Conservation (phyloP, 805 yeast species). For the Myxozyma melibiosi region DNA sequence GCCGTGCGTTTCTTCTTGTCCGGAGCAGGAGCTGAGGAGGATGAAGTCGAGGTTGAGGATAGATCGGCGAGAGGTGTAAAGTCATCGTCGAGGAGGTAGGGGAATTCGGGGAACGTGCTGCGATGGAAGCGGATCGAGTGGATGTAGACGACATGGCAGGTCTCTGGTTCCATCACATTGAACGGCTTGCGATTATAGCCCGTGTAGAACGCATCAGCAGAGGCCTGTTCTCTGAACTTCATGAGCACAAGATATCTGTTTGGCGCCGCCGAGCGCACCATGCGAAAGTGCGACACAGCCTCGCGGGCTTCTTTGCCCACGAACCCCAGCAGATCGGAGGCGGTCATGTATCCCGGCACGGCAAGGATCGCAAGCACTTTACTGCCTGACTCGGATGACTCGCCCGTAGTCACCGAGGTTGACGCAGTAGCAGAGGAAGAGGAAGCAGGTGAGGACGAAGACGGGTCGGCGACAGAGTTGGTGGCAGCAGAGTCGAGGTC, state of each 20-base stretch:
- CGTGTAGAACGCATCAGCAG: conserved; percentile 66
- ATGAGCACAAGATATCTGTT: conserved; percentile 75
- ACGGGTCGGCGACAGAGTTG: conserved; percentile 20
- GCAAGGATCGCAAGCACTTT: conserved; percentile 78
- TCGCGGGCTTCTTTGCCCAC: conserved; percentile 64
- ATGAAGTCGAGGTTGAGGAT: neutral
- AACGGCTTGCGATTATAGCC: conserved; percentile 72
- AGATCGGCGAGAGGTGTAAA: conserved; percentile 50
- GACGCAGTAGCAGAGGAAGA: neutral
- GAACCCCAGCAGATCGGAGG: conserved; percentile 79
- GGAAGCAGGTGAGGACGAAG: neutral
- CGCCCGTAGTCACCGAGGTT: conserved; percentile 4
- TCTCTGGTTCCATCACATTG: conserved; percentile 86
- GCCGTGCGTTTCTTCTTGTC: conserved; percentile 11
- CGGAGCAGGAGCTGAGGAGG: neutral
- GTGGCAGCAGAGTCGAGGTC: conserved; percentile 37
- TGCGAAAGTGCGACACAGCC: conserved; percentile 68
- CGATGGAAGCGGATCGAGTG: conserved; percentile 54
- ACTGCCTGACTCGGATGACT: conserved; percentile 34
- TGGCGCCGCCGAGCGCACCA: conserved; percentile 65
- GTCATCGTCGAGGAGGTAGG: conserved; percentile 73
- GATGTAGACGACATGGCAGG: conserved; percentile 75
- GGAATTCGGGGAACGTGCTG: conserved; percentile 50
- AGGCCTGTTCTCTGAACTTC: conserved; percentile 61
- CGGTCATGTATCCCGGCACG: conserved; percentile 83